A percentile compares a stretch with the other conserved stretches of the same genome.
These are phyloP conservation scores for Spathaspora girioi DNA, from an alignment of 805 yeast genomes.

Conservation along the genomic window DNA sequence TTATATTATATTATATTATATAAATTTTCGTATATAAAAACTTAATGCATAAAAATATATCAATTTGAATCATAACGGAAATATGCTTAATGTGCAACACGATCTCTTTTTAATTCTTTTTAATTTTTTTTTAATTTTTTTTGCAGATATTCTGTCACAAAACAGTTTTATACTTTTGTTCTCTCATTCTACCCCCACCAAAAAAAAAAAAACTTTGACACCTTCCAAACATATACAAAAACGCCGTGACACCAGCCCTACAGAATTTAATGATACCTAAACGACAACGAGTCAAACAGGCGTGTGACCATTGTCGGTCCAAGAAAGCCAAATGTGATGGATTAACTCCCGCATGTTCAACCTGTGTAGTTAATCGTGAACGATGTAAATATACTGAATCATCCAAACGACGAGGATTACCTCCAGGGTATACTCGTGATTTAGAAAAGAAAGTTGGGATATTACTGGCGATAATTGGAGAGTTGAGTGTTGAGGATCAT, in stretches of 20 bases:
- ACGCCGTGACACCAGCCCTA: not conserved
- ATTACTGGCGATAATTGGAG: conserved; percentile 13
- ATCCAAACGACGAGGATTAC: conserved; percentile 17
- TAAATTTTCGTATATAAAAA: not conserved
- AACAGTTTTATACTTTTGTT: not conserved
- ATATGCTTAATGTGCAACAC: not conserved
- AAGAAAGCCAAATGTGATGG: conserved; percentile 25
- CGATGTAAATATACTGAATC: conserved; percentile 15
- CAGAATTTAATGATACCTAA: conserved; percentile 1
- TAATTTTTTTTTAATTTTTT: not conserved
- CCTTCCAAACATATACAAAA: not conserved
- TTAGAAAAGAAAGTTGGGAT: conserved; percentile 15
- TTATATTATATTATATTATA: too few species aligned
- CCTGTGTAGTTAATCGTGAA: conserved; percentile 11
- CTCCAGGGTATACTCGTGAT: conserved; percentile 18
- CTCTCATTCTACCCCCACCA: not conserved
- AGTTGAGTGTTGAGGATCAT: not conserved
- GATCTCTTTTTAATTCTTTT: too few species aligned
- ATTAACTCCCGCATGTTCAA: conserved; percentile 15
- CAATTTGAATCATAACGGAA: not conserved
- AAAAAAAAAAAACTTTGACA: not conserved
- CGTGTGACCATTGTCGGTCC: conserved; percentile 20
- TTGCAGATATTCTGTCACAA: not conserved
- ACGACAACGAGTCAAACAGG: conserved; percentile 18
- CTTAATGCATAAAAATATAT: not conserved